Base-by-base conservation (phyloP, 2,329 filamentous ascomycete species). In the Colletotrichum sp. region DNA sequence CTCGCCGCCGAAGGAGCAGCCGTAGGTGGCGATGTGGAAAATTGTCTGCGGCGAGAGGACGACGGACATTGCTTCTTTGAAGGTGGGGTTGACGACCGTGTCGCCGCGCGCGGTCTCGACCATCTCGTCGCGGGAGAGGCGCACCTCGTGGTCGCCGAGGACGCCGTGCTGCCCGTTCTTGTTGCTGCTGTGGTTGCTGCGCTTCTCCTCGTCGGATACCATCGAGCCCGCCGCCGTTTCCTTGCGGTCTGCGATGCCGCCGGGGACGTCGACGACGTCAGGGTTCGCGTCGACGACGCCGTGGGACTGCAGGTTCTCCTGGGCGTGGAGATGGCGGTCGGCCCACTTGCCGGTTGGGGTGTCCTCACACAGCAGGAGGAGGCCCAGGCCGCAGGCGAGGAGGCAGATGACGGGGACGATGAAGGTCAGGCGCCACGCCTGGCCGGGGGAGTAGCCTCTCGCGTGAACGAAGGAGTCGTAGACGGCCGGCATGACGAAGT, bases 401-500 rank as follows among this genome's bases (percentile, higher is more conserved):
- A 96, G 93, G 78, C 96, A 90, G 79, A 96, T 90, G 76, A 97
- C 94, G 0, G 96, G 96, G 8, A 98, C 93, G 77, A 98, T 87
- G 82, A 98, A 98, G 4, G 95, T 90, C 2, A 98, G 91, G 30
- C 96, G 91, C 96, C 96, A 98, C 4, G 96, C 94, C 49, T 92
- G 89, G 79, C 94, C 92, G 3, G 92, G 85, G 1, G 88, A 86
- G 71, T 96, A 87, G 8, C 92, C 91, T 65, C 89, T 88, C 1
- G 89, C 81, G 8, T 85, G 81, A 26, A 94, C 90, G 26, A 98
- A 88, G 0, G 94, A 95, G 84, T 98, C 94, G 84, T 94, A 97
- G 73, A 98, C 93, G 7, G 95, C 95, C 3, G 96, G 96, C 95
- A 98, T 98, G 80, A 96, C 91, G 84, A 98, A 98, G 87, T 98